phyloP scores from a whole-genome alignment of 2,329 filamentous ascomycete species.

The Hypocrella siamensis region DNA sequence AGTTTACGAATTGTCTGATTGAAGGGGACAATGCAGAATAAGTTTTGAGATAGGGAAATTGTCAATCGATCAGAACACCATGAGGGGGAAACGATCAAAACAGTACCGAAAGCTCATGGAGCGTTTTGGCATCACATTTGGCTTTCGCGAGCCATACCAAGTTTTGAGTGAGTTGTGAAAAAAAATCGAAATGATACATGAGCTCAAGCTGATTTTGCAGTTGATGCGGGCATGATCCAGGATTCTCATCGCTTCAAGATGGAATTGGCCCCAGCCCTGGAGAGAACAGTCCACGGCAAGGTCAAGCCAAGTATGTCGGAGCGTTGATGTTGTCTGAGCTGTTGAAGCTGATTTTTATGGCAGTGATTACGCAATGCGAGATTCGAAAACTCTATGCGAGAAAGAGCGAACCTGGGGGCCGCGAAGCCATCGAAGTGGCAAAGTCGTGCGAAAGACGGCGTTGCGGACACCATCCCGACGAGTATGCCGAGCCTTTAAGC shows the following conservation, averaged over 20 bases:
- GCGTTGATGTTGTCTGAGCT: conserved; percentile 1
- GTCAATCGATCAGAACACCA: conserved; percentile 7
- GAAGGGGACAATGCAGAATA: not conserved
- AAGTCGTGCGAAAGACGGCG: conserved; percentile 62
- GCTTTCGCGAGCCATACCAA: conserved; percentile 90
- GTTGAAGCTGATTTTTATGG: conserved; percentile 8
- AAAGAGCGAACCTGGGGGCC: conserved; percentile 35
- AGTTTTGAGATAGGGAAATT: not conserved
- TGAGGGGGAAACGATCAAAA: conserved; percentile 37
- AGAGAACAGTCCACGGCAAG: conserved; percentile 73
- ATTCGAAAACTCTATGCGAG: conserved; percentile 63
- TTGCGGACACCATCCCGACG: conserved; percentile 61
- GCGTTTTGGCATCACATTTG: conserved; percentile 74
- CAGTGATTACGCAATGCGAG: conserved; percentile 68
- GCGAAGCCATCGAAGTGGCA: conserved; percentile 53
- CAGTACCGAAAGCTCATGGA: conserved; percentile 74
- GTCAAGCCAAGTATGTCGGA: conserved; percentile 57
- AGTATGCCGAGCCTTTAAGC: conserved; percentile 54
- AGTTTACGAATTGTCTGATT: too few relatives aligned
- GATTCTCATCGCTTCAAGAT: conserved; percentile 78
- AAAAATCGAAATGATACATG: too few relatives aligned
- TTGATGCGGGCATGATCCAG: conserved; percentile 73
- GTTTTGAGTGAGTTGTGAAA: conserved; percentile 44
- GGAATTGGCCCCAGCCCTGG: conserved; percentile 62
- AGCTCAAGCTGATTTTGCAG: conserved; percentile 17